Base-by-base conservation (phyloP, 768 basidiomycete species). In the Mycena leptocephala region DNA sequence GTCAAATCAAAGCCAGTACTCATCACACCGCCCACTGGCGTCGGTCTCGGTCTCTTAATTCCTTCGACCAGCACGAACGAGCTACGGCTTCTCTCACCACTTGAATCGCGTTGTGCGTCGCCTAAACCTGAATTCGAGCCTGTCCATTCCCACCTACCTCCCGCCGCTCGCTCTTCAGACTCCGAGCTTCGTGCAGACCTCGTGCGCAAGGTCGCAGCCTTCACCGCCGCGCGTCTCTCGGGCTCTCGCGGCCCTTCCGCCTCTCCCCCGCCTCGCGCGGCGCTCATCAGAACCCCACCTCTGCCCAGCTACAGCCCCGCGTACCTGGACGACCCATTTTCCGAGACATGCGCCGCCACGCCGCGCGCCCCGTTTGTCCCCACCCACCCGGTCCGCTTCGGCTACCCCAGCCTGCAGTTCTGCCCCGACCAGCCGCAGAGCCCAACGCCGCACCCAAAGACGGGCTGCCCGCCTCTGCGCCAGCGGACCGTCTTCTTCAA, bases 401-500 rank as follows among this genome's bases (percentile, higher is more conserved):
- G 26, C 74, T 72, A 26, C 64, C 69, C 66, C 28, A 62, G 66
- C 65, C 65, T 68, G 33, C 65, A 67, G 39, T 51, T 75, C 61
- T 41, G 66, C 61, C 14, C 70, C 35, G 32, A 56, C 61, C 71
- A 68, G 30, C 65, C 70, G 37, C 53, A 76, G n/a, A 78, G 77
- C 41, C 77, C 77, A 28, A 78, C 77, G 55, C 77, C 48, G 30
- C 69, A 43, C 22, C 9, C 64, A 13, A 30, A 61, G 10, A 37
- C 39, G 3, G 74, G 73, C 11, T 46, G 75, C 16, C 69, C 73
- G 9, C 51, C 48, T 20, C 65, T 78, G 20, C 76, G 72, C 64
- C 76, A 78, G 37, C 76, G 68, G 35, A 75, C 77, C 18, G 74
- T 75, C 11, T 75, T 68, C 70, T 78, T 68, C 66, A n/a, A 55